Conservation (phyloP, 148 eudicot genomes). For the Beta vulgaris region DNA sequence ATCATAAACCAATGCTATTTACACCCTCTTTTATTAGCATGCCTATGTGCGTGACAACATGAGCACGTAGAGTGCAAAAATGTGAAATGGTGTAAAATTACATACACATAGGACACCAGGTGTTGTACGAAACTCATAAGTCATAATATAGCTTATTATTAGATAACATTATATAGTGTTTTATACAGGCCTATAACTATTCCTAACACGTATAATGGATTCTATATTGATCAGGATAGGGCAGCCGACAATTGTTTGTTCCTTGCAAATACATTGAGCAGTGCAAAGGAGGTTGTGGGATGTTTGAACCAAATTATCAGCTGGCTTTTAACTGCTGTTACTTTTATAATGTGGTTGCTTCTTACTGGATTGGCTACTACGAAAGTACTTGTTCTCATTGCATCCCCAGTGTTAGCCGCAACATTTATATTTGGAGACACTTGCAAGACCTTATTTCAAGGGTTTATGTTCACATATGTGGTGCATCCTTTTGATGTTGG, state of each 20-base stretch:
- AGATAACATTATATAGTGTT: too few species aligned
- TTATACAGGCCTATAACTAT: too few species aligned
- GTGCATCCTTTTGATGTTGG: constrained; percentile 18
- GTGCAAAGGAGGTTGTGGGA: neutral
- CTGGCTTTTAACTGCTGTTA: neutral
- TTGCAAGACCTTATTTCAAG: constrained; percentile 6
- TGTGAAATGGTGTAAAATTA: too few species aligned
- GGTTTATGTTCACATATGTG: constrained; percentile 16
- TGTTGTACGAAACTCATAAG: too few species aligned
- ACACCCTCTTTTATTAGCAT: too few species aligned
- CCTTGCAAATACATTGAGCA: neutral
- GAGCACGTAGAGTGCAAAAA: too few species aligned
- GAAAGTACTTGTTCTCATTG: constrained; percentile 1
- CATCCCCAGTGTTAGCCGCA: constrained; percentile 1
- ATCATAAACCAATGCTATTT: too few species aligned
- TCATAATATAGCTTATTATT: too few species aligned
- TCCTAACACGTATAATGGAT: too few species aligned
- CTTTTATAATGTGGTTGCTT: neutral
- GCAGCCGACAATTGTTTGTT: neutral
- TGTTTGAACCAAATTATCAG: neutral
- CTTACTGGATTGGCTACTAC: constrained; percentile 3
- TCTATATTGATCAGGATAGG: neutral
- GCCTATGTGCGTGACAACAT: too few species aligned
- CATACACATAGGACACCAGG: too few species aligned
- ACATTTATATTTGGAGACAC: constrained; percentile 9